Conservation (phyloP, 2,329 filamentous ascomycete genomes). For the Alternaria postmessia region DNA sequence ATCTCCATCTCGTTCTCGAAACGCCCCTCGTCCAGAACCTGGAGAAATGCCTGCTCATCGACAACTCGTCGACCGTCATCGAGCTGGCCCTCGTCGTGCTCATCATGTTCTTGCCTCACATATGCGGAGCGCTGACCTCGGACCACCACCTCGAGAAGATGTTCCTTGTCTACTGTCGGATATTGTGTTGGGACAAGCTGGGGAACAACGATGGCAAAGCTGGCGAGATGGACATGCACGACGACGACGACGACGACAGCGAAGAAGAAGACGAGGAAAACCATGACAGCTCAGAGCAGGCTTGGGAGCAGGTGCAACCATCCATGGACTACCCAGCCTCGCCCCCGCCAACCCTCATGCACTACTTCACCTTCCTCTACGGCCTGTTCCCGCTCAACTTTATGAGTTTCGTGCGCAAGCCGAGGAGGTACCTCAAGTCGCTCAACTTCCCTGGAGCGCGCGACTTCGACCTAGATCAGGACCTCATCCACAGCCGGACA, state of each 20-base stretch:
- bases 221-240: slow-evolving; percentile 14
- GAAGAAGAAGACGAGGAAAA: slow-evolving; percentile 53
- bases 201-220: slow-evolving; percentile 35
- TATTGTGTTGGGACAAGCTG: slow-evolving; percentile 78
- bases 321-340: slow-evolving; percentile 63
- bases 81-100: slow-evolving; percentile 76
- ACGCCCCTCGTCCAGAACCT: slow-evolving; percentile 76
- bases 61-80: slow-evolving; percentile 80
- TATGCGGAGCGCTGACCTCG: slow-evolving; percentile 74
- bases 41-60: slow-evolving; percentile 76
- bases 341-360: slow-evolving; percentile 71
- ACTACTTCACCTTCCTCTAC: slow-evolving; percentile 84
- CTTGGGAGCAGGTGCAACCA: slow-evolving; percentile 72
- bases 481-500: slow-evolving; percentile 77
- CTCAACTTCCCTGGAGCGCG: slow-evolving; percentile 74
- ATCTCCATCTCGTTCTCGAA: slow-evolving; percentile 75
- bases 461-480: slow-evolving; percentile 79
- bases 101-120: slow-evolving; percentile 84
- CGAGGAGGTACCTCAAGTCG: slow-evolving; percentile 78
- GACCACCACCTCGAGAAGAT: slow-evolving; percentile 70
- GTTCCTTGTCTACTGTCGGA: slow-evolving; percentile 81
- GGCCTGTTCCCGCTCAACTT: slow-evolving; percentile 86
- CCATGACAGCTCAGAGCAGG: slow-evolving; percentile 37
- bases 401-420: slow-evolving; percentile 85
- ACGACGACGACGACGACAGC: slow-evolving; percentile 38